These are phyloP conservation scores for Xylaria sp. DNA, from an alignment of 2,329 filamentous ascomycete species.

Conservation along the genomic window DNA sequence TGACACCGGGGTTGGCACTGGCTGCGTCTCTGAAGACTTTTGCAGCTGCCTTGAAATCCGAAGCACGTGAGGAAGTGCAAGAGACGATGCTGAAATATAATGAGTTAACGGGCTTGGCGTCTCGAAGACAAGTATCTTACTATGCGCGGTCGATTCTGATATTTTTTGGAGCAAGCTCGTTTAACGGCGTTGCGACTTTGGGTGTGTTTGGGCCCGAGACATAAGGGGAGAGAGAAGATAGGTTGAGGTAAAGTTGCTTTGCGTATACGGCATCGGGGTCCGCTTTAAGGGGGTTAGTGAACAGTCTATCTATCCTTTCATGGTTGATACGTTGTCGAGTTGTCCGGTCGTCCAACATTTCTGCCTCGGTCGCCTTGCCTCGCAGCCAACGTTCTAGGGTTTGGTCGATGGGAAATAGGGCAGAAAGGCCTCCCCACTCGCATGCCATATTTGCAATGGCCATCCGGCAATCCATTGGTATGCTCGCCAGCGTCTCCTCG, in stretches of 20 bases:
- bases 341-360: not conserved
- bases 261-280: slow-evolving; percentile 84
- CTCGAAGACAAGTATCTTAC: too few species aligned
- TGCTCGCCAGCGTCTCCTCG: slow-evolving; percentile 77
- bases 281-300: slow-evolving; percentile 48
- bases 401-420: slow-evolving; percentile 83
- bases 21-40: slow-evolving; percentile 85
- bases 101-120: too few species aligned
- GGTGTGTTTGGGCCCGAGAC: slow-evolving; percentile 91
- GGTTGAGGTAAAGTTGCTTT: slow-evolving; percentile 83
- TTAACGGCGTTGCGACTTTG: slow-evolving; percentile 83
- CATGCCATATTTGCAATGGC: slow-evolving; percentile 85
- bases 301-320: not conserved
- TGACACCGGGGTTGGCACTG: slow-evolving; percentile 61
- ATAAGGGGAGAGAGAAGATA: slow-evolving; percentile 84
- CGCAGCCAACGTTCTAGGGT: slow-evolving; percentile 61
- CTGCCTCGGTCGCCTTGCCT: slow-evolving; percentile 59
- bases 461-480: slow-evolving; percentile 77
- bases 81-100: too few species aligned
- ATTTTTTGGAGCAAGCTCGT: slow-evolving; percentile 75
- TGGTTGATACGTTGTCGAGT: not conserved
- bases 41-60: slow-evolving; percentile 84
- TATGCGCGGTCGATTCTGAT: slow-evolving; percentile 88
- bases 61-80: slow-evolving; percentile 87
- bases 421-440: slow-evolving; percentile 68